Base-by-base conservation (phyloP, 2,329 filamentous ascomycete genomes). In the Neofusicoccum sp. region DNA sequence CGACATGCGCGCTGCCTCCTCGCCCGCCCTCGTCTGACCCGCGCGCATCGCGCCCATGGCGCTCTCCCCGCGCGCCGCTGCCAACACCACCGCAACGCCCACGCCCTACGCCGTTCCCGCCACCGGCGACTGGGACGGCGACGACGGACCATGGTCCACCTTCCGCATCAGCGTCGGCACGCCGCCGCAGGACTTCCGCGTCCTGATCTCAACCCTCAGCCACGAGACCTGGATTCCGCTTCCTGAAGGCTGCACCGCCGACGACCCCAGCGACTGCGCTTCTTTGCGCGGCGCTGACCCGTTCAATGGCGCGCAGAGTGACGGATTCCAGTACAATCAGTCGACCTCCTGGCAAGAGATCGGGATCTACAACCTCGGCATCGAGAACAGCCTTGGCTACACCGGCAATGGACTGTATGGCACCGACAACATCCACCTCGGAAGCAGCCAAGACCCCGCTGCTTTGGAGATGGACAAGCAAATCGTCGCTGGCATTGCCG, bases 91-190 rank as follows among this genome's bases (percentile, higher is more conserved):
- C n/a, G n/a, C n/a, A 20, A 26, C 41, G 9, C 36, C 57, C 6
- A 6, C 30, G 28, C 45, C 57, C 4, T 60, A 60, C 26, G 20
- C 31, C 9, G 57, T 60, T 24, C 57, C 57, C 4, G 40, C 8
- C 12, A 60, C 57, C 14, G 47, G 47, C 30, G 60, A 69, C 30
- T 75, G 75, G 63, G 73, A 78, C 38, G 76, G 76, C 51, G 71
- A 75, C 58, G 75, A 78, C 66, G 76, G 76, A 1, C 65, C 61
- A 45, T 78, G 76, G 76, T 76, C 73, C 47, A 75, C 74, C 2
- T 78, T 78, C 64, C 67, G 69, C n/a, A 67, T 78, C 38, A 70
- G 67, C 47, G 72, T 78, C 1, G 76, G 76, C 3, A 73, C 69
- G 34, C 75, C 75, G 28, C 70, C 69, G 28, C 75, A 78, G 60